Base-by-base conservation (phyloP, 163 green algal genomes). In the Scenedesmus sp. region DNA sequence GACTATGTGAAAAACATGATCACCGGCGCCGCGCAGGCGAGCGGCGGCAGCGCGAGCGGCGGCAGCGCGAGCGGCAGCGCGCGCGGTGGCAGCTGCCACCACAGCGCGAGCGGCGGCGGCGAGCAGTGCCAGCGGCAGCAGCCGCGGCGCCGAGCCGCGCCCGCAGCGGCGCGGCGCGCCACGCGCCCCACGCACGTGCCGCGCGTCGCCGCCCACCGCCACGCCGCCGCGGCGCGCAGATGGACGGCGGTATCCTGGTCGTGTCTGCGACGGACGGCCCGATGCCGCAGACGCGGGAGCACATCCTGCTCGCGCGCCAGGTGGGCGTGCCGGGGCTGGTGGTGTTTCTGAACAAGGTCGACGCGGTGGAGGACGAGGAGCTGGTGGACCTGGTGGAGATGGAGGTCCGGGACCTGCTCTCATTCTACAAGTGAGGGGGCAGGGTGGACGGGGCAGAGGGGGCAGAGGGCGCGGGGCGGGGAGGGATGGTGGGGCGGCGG, bases 1-100 rank as follows among this genome's bases (percentile, higher is more conserved):
- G 97, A 99, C 85, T 99, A 99, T 70, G 96, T 99, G 9, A 99
- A 99, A 86, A 99, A 99, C 89, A 99, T 99, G 96, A 99, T 99
- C 74, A 99, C 96, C 9, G 96, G 96, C 29, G 97, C 97, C 47
- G 97, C 97, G 48, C 93, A 97, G 89, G 89, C 89, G 64, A 74
- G 26, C 64, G 54, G 62, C 64, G 4, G 10, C 64, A 63, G 50
- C 50, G 20, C 17, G 47, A 33, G 26, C 64, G 7, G 53, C 53
- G 7, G 53, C 53, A 22, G 53, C 53, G 24, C 9, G 53, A 6
- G 53, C n/a, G 5, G 53, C 53, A 11, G 6, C 53, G 5, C n/a
- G 10, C 5, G 6, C n/a, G 53, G 6, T 28, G 6, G 24, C 24
- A 26, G 22, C 53, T 34, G 6, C 9, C n/a, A 11, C 53, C 5